These are phyloP conservation scores for Chrysoporthe cubensis DNA, from an alignment of 2,329 filamentous ascomycete genomes.

Conservation along the genomic window DNA sequence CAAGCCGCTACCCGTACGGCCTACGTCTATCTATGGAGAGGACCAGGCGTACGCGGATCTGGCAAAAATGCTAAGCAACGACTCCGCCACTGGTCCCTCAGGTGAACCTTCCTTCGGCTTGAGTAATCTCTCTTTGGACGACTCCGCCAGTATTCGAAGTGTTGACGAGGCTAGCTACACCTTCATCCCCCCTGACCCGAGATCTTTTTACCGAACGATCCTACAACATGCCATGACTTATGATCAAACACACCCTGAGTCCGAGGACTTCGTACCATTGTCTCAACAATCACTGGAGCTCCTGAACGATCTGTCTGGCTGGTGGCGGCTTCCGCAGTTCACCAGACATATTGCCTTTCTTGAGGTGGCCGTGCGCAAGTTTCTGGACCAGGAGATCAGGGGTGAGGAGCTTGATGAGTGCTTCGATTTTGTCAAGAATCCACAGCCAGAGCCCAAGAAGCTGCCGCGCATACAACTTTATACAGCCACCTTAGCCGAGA, in stretches of 20 bases:
- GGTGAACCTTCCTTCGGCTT: slow-evolving; percentile 73
- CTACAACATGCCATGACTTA: slow-evolving; percentile 75
- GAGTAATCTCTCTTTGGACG: slow-evolving; percentile 65
- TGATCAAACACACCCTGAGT: slow-evolving; percentile 61
- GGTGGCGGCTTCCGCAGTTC: slow-evolving; percentile 88
- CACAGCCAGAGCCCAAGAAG: slow-evolving; percentile 68
- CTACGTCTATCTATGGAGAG: slow-evolving; percentile 49
- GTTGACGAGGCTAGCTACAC: slow-evolving; percentile 75
- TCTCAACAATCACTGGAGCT: slow-evolving; percentile 83
- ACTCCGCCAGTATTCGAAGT: slow-evolving; percentile 53
- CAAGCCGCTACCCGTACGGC: slow-evolving; percentile 61
- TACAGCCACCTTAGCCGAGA: slow-evolving; percentile 55
- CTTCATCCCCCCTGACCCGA: slow-evolving; percentile 85
- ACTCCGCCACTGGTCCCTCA: slow-evolving; percentile 44
- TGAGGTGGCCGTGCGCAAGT: slow-evolving; percentile 85
- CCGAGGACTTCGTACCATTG: slow-evolving; percentile 56
- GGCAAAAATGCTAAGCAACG: slow-evolving; percentile 54
- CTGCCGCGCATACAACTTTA: slow-evolving; percentile 59
- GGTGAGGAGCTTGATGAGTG: slow-evolving; percentile 82
- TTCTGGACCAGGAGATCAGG: slow-evolving; percentile 78
- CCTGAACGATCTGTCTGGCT: slow-evolving; percentile 79
- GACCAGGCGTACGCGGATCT: slow-evolving; percentile 59
- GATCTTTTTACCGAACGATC: slow-evolving; percentile 82
- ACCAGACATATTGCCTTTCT: slow-evolving; percentile 80
- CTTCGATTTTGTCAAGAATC: slow-evolving; percentile 80